Evolutionary conservation across 1,139 yeast species (phyloP), one percentile per base, ranked within the genome.

Genomic region (Nakaseomyces sp.): DNA sequence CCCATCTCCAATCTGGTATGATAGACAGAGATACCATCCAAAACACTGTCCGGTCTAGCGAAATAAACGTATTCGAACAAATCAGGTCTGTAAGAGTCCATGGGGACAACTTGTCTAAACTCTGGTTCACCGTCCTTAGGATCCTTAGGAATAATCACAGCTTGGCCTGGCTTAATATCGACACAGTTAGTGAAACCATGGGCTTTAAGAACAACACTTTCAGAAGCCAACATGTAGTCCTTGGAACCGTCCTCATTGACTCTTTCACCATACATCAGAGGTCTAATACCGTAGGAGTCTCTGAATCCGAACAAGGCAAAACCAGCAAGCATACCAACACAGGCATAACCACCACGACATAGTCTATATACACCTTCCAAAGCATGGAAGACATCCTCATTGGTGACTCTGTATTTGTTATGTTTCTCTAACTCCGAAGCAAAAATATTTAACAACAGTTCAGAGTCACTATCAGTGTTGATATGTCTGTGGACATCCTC

Each of bases 261-360:
- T 57, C 98, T 76, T 65, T 83, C 88, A 45, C 98, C 98, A 54
- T 77, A 75, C 37, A 88, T 73, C 46, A 91, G 70, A 2, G 98
- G 98, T 61, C 98, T 78, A 56, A 91, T 87, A 48, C 97, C 98
- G 60, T 91, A 83, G 26, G 98, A 96, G 66, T 91, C 98, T 64
- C 98, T 77, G 72, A 91, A 93, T 0, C 97, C 98, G 60, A 91
- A 79, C 49, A 91, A 64, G 43, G 96, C 97, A 67, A 83, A 93
- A 41, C 98, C 98, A 2, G 98, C 97, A 49, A 91, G 71, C 86
- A 91, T 80, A 46, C 94, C 94, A 37, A 84, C 78, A 69, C 96
- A 88, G 1, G 98, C 96, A 64, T 87, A 91, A 17, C 96, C 97
- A 50, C 98, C 98, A 62, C 95, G 79, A 51, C 91, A 81, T 56